Conservation (phyloP, 2,329 filamentous ascomycete species). For the Rachicladosporium sp. region DNA sequence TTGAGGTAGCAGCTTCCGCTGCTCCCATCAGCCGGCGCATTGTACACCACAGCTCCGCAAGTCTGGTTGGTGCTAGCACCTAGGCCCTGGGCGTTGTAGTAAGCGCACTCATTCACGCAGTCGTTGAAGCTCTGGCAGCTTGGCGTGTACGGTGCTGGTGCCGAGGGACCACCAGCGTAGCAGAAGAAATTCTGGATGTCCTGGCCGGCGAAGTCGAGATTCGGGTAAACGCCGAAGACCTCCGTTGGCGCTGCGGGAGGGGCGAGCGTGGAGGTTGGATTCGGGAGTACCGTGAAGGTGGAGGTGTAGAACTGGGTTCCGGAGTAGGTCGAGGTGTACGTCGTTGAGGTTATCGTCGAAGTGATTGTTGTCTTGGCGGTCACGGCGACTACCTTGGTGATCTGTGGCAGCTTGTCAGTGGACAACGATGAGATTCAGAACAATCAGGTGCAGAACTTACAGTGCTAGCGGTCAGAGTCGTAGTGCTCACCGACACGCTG, state of each 20-base stretch:
- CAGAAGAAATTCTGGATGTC: constrained; percentile 4
- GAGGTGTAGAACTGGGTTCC: constrained; percentile 4
- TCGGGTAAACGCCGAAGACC: constrained; percentile 1
- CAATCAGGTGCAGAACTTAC: neutral
- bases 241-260: constrained; percentile 1
- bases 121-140: constrained; percentile 3
- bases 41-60: constrained; percentile 4
- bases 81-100: constrained; percentile 2
- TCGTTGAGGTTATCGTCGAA: neutral
- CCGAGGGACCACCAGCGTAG: neutral
- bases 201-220: constrained; percentile 3
- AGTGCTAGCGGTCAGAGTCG: constrained; percentile 1
- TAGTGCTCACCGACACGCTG: neutral
- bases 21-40: constrained; percentile 2
- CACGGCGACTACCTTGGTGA: constrained; percentile 1
- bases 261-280: neutral
- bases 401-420: neutral
- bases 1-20: constrained; percentile 2
- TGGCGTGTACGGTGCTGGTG: constrained; percentile 1
- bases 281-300: constrained; percentile 4
- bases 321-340: constrained; percentile 1
- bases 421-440: neutral
- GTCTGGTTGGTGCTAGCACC: neutral
- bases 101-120: constrained; percentile 4
- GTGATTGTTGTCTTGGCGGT: constrained; percentile 1